Evolutionary conservation across 257 asterid species (phyloP), one percentile per base, ranked within the genome.

Genomic region (Penstemon eatonii): DNA sequence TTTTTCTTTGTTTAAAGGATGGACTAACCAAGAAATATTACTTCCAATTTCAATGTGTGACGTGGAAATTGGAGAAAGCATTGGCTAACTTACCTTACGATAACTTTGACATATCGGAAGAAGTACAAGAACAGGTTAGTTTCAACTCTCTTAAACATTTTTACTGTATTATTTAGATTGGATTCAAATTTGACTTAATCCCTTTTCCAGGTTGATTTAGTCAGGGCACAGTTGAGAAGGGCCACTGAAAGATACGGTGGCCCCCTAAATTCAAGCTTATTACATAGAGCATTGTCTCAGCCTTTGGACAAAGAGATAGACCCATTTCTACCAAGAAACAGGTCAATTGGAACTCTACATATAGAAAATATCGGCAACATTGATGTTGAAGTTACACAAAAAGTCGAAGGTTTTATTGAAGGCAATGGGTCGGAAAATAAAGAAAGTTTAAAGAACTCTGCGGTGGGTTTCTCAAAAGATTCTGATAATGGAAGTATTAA

Each of bases 41-140:
- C 36, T 88, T 91, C 56, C 97, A 86, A 66, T 94, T 91, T 78
- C 97, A 89, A 78, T 87, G 89, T 54, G 95, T 94, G 78, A 89
- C 99, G 0, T 86, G 89, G 92, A 90, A 87, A 73, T 67, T 94
- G 83, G 96, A 84, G 87, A 91, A 89, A 73, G 87, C 92, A 2
- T 68, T 94, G 67, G 81, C 76, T 40, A 79, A 72, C 81, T 56
- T 94, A 57, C 92, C 95, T 11, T 85, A 75, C 57, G 86, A 75
- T 65, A 85, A 86, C 46, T 83, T 89, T 63, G 95, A 94, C 50
- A 78, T 91, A 74, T 89, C 99, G 11, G 97, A 94, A 80, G 99
- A 94, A 86, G 97, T 94, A 15, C 85, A 79, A 61, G 99, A 91
- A 73, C 99, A 94, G 96, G 99, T 89, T 19, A 57, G 80, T 71